Evolutionary conservation across 331 rosid species (phyloP).

Genomic region (Ulmus americana): DNA sequence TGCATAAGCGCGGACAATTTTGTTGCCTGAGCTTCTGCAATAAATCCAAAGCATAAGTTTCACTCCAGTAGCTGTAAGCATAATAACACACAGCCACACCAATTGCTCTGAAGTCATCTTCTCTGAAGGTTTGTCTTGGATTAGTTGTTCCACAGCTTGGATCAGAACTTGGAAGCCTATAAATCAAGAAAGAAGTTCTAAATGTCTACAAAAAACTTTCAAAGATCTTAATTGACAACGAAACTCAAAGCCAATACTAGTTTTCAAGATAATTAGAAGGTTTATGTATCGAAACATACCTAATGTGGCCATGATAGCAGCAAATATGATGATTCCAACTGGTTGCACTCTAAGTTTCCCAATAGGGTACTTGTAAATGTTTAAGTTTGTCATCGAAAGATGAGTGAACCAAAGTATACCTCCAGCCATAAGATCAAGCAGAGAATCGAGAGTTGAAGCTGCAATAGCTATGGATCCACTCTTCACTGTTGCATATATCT

Average conservation of each 20-base stretch:
- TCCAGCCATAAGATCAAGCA: constrained; percentile 33
- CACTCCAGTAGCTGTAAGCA: constrained; percentile 24
- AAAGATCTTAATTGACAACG: no score
- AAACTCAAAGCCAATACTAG: no score
- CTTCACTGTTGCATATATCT: constrained; percentile 30
- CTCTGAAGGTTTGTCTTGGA: constrained; percentile 10
- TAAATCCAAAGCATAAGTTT: constrained; percentile 26
- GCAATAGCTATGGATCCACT: constrained; percentile 34
- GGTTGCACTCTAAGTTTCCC: constrained; percentile 34
- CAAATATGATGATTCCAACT: constrained; percentile 30
- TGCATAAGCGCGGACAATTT: constrained; percentile 33
- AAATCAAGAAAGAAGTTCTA: neutral
- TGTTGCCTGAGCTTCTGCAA: constrained; percentile 26
- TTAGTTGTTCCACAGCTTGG: constrained; percentile 24
- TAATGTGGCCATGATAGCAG: constrained; percentile 32
- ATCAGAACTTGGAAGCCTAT: constrained; percentile 29
- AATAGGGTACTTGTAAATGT: constrained; percentile 28
- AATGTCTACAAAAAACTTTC: neutral
- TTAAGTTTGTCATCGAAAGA: constrained; percentile 23
- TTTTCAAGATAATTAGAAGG: neutral
- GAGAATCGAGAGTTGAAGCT: constrained; percentile 28
- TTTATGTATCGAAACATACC: constrained; percentile 9
- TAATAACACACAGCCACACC: constrained; percentile 18
- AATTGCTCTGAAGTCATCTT: constrained; percentile 24
- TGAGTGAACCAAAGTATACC: constrained; percentile 36